phyloP scores from a whole-genome alignment of 345 rosid genomes.

The Gossypium bickii region DNA sequence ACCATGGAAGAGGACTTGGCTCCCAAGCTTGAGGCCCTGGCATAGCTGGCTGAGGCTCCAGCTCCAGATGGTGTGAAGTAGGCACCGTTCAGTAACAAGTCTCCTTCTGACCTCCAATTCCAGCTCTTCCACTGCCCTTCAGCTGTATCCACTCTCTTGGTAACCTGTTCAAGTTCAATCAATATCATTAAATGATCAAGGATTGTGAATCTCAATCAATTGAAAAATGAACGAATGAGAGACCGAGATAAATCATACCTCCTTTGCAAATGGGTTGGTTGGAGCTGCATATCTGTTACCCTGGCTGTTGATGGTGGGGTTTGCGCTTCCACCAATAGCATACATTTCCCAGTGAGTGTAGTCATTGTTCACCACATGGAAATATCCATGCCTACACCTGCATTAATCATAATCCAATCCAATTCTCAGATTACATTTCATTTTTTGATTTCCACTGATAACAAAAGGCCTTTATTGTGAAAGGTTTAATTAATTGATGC shows the following conservation, averaged over 20 bases:
- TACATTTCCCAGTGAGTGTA: conserved; percentile 99
- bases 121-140: conserved; percentile 52
- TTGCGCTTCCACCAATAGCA: conserved; percentile 95
- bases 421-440: neutral
- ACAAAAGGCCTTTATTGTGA: neutral
- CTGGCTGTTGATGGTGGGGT: conserved; percentile 93
- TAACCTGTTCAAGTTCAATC: conserved; percentile 49
- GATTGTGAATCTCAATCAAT: neutral
- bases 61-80: conserved; percentile 85
- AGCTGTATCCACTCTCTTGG: conserved; percentile 80
- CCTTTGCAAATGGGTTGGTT: conserved; percentile 66
- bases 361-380: conserved; percentile 96
- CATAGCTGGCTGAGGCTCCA: conserved; percentile 80
- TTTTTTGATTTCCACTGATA: neutral
- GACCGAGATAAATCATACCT: conserved; percentile 34
- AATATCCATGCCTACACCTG: conserved; percentile 94
- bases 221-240: neutral
- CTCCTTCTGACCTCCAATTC: conserved; percentile 97
- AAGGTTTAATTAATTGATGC: neutral
- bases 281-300: conserved; percentile 93
- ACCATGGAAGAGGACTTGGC: conserved; percentile 86
- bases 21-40: conserved; percentile 86
- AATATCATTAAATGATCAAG: neutral
- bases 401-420: conserved; percentile 14
- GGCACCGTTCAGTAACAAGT: conserved; percentile 79